Conservation (phyloP, 768 basidiomycete species). For the Nevesoporus exiguus region DNA sequence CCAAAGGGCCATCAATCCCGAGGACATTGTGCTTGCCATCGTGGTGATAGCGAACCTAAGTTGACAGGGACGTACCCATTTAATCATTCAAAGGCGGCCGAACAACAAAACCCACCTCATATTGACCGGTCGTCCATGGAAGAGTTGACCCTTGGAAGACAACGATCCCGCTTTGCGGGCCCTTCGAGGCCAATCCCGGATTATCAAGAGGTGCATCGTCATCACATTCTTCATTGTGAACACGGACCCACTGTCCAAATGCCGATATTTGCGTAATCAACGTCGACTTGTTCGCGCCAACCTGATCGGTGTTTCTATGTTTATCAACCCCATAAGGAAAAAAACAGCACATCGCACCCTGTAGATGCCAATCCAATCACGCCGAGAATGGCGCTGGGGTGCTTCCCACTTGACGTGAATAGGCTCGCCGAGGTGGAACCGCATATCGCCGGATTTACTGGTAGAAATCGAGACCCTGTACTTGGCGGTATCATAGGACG, state of each 20-base stretch:
- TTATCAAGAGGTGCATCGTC: slow-evolving; percentile 69
- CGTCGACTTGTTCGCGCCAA: slow-evolving; percentile 83
- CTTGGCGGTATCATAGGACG: slow-evolving; percentile 72
- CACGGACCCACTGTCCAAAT: slow-evolving; percentile 89
- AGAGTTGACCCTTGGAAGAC: slow-evolving; percentile 76
- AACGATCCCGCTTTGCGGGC: slow-evolving; percentile 56
- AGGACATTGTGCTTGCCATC: slow-evolving; percentile 98
- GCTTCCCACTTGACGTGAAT: slow-evolving; percentile 87
- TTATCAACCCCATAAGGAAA: background rate
- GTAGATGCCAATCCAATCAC: slow-evolving; percentile 96
- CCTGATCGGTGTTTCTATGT: slow-evolving; percentile 36
- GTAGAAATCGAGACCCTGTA: slow-evolving; percentile 68
- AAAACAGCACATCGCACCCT: slow-evolving; percentile 43
- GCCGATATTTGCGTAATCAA: slow-evolving; percentile 83
- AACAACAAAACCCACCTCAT: slow-evolving; percentile 54
- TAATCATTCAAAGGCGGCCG: background rate
- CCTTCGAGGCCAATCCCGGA: slow-evolving; percentile 32
- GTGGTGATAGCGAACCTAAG: slow-evolving; percentile 85
- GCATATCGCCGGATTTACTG: slow-evolving; percentile 45
- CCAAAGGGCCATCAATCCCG: slow-evolving; percentile 77
- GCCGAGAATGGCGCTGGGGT: slow-evolving; percentile 78
- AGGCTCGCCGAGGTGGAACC: slow-evolving; percentile 89
- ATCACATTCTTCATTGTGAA: slow-evolving; percentile 91
- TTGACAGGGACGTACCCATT: background rate
- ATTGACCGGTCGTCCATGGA: slow-evolving; percentile 82